phyloP scores from a whole-genome alignment of 192 early-diverging fungal species.

The Backusella morwellensis region DNA sequence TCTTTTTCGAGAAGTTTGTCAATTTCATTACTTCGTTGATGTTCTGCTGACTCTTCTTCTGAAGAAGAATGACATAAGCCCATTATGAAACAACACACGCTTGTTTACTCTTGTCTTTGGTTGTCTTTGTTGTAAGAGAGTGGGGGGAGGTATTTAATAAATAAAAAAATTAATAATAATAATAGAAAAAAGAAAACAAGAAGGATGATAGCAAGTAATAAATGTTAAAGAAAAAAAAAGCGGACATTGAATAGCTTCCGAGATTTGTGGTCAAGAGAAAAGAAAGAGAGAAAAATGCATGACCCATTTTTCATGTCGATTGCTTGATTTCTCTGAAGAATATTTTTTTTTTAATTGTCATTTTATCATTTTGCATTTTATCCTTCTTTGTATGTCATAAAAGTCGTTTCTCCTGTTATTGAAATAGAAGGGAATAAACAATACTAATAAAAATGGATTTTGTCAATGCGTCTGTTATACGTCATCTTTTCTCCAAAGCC shows the following conservation, averaged over 20 bases:
- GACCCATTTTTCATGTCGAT: background rate
- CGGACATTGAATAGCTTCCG: background rate
- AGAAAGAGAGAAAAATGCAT: background rate
- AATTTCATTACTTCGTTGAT: slow-evolving; percentile 53
- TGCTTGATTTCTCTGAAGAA: background rate
- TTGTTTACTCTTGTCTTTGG: background rate
- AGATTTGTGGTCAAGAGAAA: background rate
- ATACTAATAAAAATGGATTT: too few species aligned
- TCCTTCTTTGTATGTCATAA: background rate
- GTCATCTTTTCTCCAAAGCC: too few species aligned
- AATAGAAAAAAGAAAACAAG: background rate
- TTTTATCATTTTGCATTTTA: too few species aligned
- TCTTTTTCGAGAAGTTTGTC: slow-evolving; percentile 66
- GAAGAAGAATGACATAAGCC: slow-evolving; percentile 60
- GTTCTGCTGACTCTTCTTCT: slow-evolving; percentile 50
- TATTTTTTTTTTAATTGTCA: too few species aligned
- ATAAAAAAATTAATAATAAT: background rate
- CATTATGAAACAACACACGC: slow-evolving; percentile 36
- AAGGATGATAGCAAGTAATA: too few species aligned
- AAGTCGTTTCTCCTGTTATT: background rate
- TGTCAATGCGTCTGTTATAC: too few species aligned
- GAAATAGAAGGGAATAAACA: background rate
- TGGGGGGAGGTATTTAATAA: background rate
- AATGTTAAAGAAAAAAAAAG: background rate
- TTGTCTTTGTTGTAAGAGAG: background rate